Conservation (phyloP, 129 eudicot genomes). For the Flaveria ramosissima region DNA sequence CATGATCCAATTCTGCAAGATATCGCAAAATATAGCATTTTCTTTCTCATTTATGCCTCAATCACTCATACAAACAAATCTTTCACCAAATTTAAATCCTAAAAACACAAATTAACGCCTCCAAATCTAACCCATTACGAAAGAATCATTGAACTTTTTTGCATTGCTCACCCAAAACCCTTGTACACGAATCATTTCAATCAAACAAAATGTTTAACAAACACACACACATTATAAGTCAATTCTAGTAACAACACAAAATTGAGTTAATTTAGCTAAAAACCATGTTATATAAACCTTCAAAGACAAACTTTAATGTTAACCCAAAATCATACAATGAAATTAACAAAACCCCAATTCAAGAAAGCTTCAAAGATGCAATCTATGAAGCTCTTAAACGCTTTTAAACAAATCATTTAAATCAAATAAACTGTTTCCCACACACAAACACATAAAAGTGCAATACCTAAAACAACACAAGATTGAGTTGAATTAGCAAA, state of each 20-base stretch:
- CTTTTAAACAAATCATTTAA: constrained; percentile 18
- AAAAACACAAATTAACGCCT: constrained; percentile 30
- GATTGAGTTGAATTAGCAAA: background rate
- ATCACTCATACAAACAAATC: constrained; percentile 7
- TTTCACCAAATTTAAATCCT: constrained; percentile 21
- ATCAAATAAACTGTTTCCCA: background rate
- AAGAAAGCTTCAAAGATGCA: constrained; percentile 27
- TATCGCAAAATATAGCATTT: constrained; percentile 44
- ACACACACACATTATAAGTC: background rate
- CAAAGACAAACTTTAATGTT: constrained; percentile 5
- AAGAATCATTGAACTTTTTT: constrained; percentile 6
- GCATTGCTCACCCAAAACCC: constrained; percentile 11
- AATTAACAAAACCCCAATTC: constrained; percentile 33
- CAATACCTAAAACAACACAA: background rate
- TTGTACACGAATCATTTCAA: background rate
- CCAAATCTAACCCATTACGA: constrained; percentile 29
- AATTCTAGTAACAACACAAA: too few species aligned
- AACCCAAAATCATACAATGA: constrained; percentile 14
- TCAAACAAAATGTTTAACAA: background rate
- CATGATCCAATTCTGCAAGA: constrained; percentile 65
- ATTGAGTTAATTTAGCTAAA: background rate
- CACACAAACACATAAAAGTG: background rate
- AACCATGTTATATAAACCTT: constrained; percentile 24
- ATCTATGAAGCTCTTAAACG: constrained; percentile 26
- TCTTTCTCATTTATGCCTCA: background rate